Evolutionary conservation across 176 grass and related monocot genomes (phyloP), one percentile per base, ranked within the genome.

Genomic region (Avena atlantica): DNA sequence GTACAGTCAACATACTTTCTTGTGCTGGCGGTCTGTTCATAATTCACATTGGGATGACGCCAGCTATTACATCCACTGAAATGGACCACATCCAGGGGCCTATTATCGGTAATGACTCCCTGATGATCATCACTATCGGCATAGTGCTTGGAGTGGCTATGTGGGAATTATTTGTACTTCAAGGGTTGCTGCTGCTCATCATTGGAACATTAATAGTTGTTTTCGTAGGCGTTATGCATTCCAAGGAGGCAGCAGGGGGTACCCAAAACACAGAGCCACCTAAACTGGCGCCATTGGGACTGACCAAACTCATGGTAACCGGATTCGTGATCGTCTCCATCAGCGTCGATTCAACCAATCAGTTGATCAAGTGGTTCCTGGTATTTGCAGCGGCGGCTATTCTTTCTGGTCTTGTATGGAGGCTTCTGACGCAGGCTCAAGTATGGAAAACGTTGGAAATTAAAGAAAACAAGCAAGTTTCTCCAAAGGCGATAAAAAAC

Each of bases 361-460:
- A 1, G 16, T 20, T 1, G 0, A 19, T 20, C 55, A 10, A 70
- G 0, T 59, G 50, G 6, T 86, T 86, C 76, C 27, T 86, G 1
- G 23, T 31, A 21, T 27, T 70, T 59, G 51, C 84, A 48, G 76
- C 84, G 11, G 2, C 36, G 5, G 84, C 76, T 15, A 50, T 80
- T 80, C 52, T 71, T 70, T 86, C 76, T 16, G 84, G 76, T 9
- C 23, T 86, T 2, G 0, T 42, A 3, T 86, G 85, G 85, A 86
- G 85, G 66, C 40, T 72, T 67, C 51, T 80, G 0, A 80, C 85
- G 10, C 84, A 86, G 42, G 1, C 6, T 48, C 44, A 60, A 6
- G 31, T 70, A 62, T 49, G 2, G 12, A 50, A 7, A 7, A 2
- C 2, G 0, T 27, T 5, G 31, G 14, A 0, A 15, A 27, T 4